Conservation (phyloP, 257 asterid genomes). For the Petrea volubilis region DNA sequence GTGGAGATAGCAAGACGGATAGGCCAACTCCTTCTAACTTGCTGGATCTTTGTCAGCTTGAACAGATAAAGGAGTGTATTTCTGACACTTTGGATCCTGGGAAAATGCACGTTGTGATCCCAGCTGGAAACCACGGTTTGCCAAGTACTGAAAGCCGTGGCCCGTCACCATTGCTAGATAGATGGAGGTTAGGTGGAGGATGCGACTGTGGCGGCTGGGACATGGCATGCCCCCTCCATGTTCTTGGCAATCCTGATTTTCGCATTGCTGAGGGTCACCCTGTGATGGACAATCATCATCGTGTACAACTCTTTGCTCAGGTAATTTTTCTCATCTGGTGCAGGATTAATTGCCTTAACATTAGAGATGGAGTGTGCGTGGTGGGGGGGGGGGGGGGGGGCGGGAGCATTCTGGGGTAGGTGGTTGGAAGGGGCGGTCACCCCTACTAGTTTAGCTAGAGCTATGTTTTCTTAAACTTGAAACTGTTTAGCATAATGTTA, state of each 20-base stretch:
- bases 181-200: conserved; percentile 93
- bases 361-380: too few species aligned
- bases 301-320: conserved; percentile 70
- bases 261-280: conserved; percentile 39
- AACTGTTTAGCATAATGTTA: too few species aligned
- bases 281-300: conserved; percentile 39
- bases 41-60: conserved; percentile 42
- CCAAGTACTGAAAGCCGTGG: conserved; percentile 59
- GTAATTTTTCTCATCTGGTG: conserved; percentile 34
- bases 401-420: too few species aligned
- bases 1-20: conserved; percentile 41
- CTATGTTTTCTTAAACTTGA: too few species aligned
- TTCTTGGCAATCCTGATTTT: conserved; percentile 49
- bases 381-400: too few species aligned
- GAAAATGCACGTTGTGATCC: conserved; percentile 76
- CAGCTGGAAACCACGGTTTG: conserved; percentile 78
- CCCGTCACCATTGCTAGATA: conserved; percentile 76
- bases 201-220: conserved; percentile 99
- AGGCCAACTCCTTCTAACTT: conserved; percentile 39
- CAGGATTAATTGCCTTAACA: neutral
- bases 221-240: conserved; percentile 79
- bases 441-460: too few species aligned
- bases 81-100: conserved; percentile 27
- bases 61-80: conserved; percentile 25
- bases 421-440: too few species aligned